A percentile compares a stretch with the other conserved stretches of the same genome.
Conservation (phyloP, 495 filamentous ascomycete species). For the Rostrohypoxylon terebratum region DNA sequence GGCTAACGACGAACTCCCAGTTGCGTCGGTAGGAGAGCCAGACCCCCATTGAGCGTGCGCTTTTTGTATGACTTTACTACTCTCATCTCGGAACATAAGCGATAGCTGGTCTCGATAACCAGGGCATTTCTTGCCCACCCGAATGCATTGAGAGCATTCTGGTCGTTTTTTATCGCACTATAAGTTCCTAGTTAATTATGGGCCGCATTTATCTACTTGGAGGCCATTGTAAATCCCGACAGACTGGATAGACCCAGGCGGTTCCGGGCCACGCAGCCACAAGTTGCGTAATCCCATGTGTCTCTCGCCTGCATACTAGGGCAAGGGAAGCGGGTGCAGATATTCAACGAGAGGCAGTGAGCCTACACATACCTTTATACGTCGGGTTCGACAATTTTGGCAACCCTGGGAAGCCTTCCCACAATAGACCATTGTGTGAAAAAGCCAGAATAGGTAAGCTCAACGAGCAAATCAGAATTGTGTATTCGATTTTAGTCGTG, state of each 20-base stretch:
- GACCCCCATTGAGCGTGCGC: slow-evolving; percentile 66
- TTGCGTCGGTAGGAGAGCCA: slow-evolving; percentile 38
- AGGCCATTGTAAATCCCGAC: slow-evolving; percentile 12
- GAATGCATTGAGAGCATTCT: slow-evolving; percentile 73
- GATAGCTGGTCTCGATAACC: slow-evolving; percentile 77
- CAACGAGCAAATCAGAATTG: slow-evolving; percentile 44
- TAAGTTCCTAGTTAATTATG: slow-evolving; percentile 32
- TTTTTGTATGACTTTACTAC: slow-evolving; percentile 73
- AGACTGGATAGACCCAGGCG: slow-evolving; percentile 20
- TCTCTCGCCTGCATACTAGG: slow-evolving; percentile 26
- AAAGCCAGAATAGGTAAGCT: slow-evolving; percentile 42
- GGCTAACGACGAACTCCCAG: slow-evolving; percentile 46
- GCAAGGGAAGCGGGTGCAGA: slow-evolving; percentile 32
- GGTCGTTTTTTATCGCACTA: slow-evolving; percentile 75
- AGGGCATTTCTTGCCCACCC: slow-evolving; percentile 68
- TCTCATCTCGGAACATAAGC: slow-evolving; percentile 80
- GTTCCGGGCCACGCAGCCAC: slow-evolving; percentile 22
- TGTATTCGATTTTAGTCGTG: slow-evolving; percentile 30
- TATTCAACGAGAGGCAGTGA: slow-evolving; percentile 22
- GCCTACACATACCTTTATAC: slow-evolving; percentile 66
- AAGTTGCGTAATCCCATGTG: slow-evolving; percentile 26
- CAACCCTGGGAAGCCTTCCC: slow-evolving; percentile 79
- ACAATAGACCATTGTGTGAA: slow-evolving; percentile 74
- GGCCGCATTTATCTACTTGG: slow-evolving; percentile 16
- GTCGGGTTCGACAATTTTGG: slow-evolving; percentile 71